These are phyloP conservation scores for Nicotiana rustica DNA, from an alignment of 305 asterid genomes.

Conservation along the genomic window DNA sequence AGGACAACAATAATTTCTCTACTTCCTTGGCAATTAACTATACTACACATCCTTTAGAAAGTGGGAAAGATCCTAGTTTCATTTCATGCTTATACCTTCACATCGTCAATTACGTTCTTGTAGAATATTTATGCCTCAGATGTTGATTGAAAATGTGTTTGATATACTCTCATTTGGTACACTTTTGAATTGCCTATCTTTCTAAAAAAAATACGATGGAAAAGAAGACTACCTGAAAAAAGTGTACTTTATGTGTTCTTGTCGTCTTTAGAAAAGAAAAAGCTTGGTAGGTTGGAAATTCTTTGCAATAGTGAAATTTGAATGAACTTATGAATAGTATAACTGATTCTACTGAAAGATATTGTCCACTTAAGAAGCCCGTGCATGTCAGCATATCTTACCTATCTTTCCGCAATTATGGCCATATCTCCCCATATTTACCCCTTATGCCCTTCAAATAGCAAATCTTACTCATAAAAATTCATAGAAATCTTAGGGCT, in stretches of 20 bases:
- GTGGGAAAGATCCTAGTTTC: constrained; percentile 20
- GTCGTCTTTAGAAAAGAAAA: constrained; percentile 29
- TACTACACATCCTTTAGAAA: background rate
- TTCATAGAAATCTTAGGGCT: constrained; percentile 9
- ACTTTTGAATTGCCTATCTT: background rate
- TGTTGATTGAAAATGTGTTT: background rate
- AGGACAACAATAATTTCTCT: constrained; percentile 11
- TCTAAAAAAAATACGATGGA: background rate
- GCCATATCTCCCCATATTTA: constrained; percentile 11
- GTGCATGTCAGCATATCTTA: constrained; percentile 43
- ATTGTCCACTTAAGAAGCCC: constrained; percentile 40
- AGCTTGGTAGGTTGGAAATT: constrained; percentile 24
- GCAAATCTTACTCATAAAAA: constrained; percentile 33
- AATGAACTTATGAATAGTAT: background rate
- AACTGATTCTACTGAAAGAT: constrained; percentile 37
- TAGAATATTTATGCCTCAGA: background rate
- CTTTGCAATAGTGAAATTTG: background rate
- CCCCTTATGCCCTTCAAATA: constrained; percentile 33
- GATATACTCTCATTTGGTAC: background rate
- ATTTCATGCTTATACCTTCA: background rate
- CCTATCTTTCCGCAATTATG: constrained; percentile 37
- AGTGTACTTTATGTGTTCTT: constrained; percentile 30
- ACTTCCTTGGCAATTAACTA: background rate
- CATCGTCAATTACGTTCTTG: background rate
- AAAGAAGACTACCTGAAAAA: constrained; percentile 19